Percentiles rank a stretch among this genome's conserved stretches.
Conservation (phyloP, 768 basidiomycete genomes). For the Lentinula lateritia region DNA sequence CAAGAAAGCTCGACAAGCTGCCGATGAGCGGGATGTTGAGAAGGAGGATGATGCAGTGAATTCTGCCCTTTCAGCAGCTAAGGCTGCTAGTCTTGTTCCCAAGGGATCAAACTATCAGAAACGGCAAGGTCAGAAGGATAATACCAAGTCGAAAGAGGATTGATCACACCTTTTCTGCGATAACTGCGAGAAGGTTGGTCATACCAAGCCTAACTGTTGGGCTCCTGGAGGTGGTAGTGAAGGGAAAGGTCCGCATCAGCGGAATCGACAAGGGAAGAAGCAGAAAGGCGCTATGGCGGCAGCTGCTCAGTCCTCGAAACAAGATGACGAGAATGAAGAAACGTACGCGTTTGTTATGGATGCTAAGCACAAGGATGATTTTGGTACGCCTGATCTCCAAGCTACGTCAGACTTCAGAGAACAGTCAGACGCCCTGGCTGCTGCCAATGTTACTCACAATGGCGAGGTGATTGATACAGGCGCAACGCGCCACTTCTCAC, state of each 20-base stretch:
- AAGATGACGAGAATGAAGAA: constrained; percentile 4
- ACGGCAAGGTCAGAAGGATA: neutral
- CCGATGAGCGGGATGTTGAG: neutral
- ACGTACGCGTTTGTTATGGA: neutral
- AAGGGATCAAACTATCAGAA: neutral
- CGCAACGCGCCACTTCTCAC: constrained; percentile 27
- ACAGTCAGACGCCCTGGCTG: neutral
- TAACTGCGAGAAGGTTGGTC: constrained; percentile 10
- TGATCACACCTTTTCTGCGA: neutral
- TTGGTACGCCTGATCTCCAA: neutral
- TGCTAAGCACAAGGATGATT: neutral
- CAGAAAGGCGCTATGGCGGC: neutral
- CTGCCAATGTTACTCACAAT: neutral
- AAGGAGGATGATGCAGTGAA: neutral
- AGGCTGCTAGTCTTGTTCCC: neutral
- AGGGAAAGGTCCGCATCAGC: constrained; percentile 16
- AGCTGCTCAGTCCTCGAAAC: neutral
- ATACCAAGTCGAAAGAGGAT: neutral
- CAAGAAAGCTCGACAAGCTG: neutral
- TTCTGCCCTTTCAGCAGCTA: neutral
- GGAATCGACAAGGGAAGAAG: constrained; percentile 12
- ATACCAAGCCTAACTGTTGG: constrained; percentile 23
- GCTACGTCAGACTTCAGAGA: constrained; percentile 10
- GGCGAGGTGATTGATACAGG: constrained; percentile 25
- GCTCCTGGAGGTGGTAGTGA: constrained; percentile 24